Evolutionary conservation across 2,329 filamentous ascomycete species (phyloP).

Genomic region (Pezicula rhizophila): DNA sequence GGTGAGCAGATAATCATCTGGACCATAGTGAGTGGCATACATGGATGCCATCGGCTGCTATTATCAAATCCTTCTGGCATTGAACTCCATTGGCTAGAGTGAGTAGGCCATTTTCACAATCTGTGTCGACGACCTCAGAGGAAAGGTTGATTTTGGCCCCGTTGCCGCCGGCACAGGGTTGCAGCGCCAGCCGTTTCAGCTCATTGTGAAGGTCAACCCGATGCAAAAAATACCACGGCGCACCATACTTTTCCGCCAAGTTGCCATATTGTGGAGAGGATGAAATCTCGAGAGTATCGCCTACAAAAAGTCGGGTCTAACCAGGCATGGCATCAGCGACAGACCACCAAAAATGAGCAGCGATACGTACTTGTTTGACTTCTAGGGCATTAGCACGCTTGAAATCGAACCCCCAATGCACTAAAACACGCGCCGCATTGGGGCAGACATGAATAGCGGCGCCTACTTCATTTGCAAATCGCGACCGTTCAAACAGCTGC

Average conservation of each 20-base stretch:
- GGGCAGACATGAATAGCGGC: conserved; percentile 34
- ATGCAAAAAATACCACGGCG: conserved; percentile 22
- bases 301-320: conserved; percentile 9
- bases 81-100: no score
- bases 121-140: background rate
- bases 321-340: no score
- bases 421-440: conserved; percentile 28
- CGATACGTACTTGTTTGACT: no score
- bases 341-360: no score
- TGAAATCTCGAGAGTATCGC: conserved; percentile 6
- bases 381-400: conserved; percentile 1
- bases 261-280: background rate
- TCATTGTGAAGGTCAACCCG: conserved; percentile 35
- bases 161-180: conserved; percentile 13
- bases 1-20: no score
- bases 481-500: conserved; percentile 20
- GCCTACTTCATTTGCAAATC: conserved; percentile 32
- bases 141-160: conserved; percentile 20
- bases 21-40: no score
- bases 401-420: conserved; percentile 28
- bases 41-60: no score
- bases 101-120: no score
- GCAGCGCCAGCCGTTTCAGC: conserved; percentile 26
- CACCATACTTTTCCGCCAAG: conserved; percentile 1
- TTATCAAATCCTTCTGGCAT: no score